Conservation (phyloP, 1,284 basidiomycete species). For the Ganoderma boninense region DNA sequence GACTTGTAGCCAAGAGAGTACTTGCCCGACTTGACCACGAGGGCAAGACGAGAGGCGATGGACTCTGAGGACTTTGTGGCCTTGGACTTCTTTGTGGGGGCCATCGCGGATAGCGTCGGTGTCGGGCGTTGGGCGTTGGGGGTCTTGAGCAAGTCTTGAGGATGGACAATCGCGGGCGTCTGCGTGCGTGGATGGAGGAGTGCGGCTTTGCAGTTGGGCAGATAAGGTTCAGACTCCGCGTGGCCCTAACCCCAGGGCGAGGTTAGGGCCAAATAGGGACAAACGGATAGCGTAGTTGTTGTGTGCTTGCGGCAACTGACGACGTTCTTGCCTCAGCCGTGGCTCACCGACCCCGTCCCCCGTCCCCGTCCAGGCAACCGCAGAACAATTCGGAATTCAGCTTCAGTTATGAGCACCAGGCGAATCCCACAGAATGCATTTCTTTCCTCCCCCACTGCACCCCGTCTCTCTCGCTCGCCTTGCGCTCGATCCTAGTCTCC, state of each 20-base stretch:
- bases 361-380: background rate
- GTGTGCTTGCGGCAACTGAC: conserved; percentile 23
- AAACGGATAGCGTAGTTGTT: conserved; percentile 33
- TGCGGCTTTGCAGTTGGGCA: conserved; percentile 33
- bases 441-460: conserved; percentile 16
- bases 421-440: conserved; percentile 27
- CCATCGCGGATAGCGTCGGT: conserved; percentile 65
- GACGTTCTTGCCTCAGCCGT: conserved; percentile 9
- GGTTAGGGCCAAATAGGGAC: conserved; percentile 32
- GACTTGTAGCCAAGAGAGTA: conserved; percentile 96
- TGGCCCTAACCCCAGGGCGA: conserved; percentile 32
- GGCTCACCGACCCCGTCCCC: conserved; percentile 4
- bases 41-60: conserved; percentile 94
- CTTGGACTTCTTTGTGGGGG: conserved; percentile 95
- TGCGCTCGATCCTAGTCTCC: conserved; percentile 11
- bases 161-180: background rate
- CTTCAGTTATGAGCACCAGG: conserved; percentile 19
- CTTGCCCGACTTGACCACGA: conserved; percentile 98
- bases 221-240: conserved; percentile 34
- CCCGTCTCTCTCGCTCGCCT: conserved; percentile 22
- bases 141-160: conserved; percentile 30
- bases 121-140: conserved; percentile 30
- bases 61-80: conserved; percentile 92
- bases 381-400: conserved; percentile 30
- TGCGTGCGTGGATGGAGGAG: conserved; percentile 16